Base-by-base conservation (phyloP, 345 rosid genomes). In the Salix udensis region DNA sequence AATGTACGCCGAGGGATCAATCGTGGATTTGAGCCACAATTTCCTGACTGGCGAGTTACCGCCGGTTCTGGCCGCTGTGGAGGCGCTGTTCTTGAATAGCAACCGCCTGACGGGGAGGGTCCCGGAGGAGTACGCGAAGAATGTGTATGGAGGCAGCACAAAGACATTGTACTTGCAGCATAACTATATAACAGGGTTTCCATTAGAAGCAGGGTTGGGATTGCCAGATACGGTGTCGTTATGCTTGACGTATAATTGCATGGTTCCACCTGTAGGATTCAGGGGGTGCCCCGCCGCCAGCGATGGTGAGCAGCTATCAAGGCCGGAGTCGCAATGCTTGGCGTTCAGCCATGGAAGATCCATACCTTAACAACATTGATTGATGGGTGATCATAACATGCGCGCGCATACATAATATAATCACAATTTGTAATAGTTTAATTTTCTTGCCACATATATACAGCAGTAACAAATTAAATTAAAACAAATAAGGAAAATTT, bases 241-340 rank as follows among this genome's bases (percentile, higher is more conserved):
- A 58, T 94, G 98, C 86, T 83, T 92, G 88, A 87, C 92, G 1
- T 94, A 94, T 70, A 94, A 94, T 68, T 94, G 98, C 78, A 88
- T 92, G 91, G 80, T 71, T 55, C 93, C 92, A n/a, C 83, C 86
- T 0, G 78, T 86, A 12, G 96, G 94, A 39, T 61, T 85, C 31
- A 75, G 79, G 66, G 76, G 83, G 1, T 94, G 97, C 78, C 97
- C 97, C 0, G 80, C 97, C 0, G 79, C 86, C 15, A 87, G 89
- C 23, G 85, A 86, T 64, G 92, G 96, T 7, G 76, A 67, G 7
- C 86, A 77, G 73, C 81, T 84, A 36, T 82, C 89, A 16, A 86
- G 97, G 81, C 97, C 96, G 28, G 66, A 81, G 14, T 76, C 84
- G 12, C 94, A 94, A 73, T 91, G 98, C 74, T 80, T 83, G 19